Conservation (phyloP, 768 basidiomycete genomes). For the Kwoniella heveanensis region DNA sequence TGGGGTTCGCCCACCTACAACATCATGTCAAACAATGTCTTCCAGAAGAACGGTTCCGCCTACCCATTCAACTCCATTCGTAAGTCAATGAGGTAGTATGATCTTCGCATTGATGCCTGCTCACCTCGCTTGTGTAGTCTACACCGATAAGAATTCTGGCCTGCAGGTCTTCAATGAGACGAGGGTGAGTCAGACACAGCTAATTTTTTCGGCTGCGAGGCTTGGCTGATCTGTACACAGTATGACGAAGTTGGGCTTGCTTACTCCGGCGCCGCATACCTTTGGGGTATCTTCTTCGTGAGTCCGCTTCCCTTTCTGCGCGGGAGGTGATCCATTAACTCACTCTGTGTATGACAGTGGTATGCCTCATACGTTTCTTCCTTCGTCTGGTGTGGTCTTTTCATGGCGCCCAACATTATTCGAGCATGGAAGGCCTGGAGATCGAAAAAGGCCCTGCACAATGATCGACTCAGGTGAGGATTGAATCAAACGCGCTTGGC, state of each 20-base stretch:
- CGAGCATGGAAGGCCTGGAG: constrained; percentile 11
- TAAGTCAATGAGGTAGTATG: background rate
- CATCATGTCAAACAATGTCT: constrained; percentile 23
- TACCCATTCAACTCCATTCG: constrained; percentile 18
- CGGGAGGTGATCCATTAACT: too few species aligned
- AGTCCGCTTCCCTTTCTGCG: too few species aligned
- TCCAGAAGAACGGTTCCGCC: constrained; percentile 19
- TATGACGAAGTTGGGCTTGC: constrained; percentile 21
- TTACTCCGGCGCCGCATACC: constrained; percentile 18
- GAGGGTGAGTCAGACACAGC: constrained; percentile 1
- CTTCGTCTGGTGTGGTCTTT: constrained; percentile 21
- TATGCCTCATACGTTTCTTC: constrained; percentile 22
- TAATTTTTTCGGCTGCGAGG: too few species aligned
- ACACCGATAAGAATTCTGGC: constrained; percentile 15
- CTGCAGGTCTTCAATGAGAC: constrained; percentile 17
- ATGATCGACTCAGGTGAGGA: constrained; percentile 15
- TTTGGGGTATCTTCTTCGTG: constrained; percentile 24
- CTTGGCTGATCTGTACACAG: constrained; percentile 2
- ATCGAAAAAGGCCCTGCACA: constrained; percentile 11
- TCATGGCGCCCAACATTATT: constrained; percentile 9
- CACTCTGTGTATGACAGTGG: too few species aligned
- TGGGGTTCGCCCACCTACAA: constrained; percentile 23
- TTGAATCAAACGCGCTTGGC: too few species aligned
- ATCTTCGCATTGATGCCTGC: background rate
- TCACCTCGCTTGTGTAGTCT: constrained; percentile 1